Evolutionary conservation across 768 basidiomycete species (phyloP).

Genomic region (Psilocybe azurescens): DNA sequence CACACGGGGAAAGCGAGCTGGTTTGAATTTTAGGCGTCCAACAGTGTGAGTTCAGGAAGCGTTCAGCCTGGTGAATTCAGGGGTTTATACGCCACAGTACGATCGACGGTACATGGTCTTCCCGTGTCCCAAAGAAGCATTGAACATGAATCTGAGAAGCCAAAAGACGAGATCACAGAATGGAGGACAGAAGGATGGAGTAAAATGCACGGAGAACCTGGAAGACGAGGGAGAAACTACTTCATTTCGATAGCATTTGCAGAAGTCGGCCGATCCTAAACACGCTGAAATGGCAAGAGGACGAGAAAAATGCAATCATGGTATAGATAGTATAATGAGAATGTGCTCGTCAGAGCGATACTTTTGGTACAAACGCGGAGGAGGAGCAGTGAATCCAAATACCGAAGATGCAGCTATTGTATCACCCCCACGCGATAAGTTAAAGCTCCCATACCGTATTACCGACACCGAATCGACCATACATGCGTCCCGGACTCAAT

Average conservation of each 20-base stretch:
- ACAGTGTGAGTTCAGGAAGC: neutral
- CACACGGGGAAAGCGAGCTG: neutral
- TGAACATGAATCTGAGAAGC: neutral
- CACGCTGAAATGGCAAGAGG: neutral
- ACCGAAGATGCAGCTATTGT: slow-evolving; percentile 24
- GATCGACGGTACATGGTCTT: neutral
- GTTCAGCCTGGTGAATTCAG: neutral
- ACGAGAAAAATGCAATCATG: slow-evolving; percentile 22
- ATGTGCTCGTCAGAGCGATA: slow-evolving; percentile 31
- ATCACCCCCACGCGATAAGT: slow-evolving; percentile 21
- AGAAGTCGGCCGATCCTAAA: neutral
- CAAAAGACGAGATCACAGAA: neutral
- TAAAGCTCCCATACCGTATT: slow-evolving; percentile 7
- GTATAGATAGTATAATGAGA: slow-evolving; percentile 38
- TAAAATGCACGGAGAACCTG: neutral
- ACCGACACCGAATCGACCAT: neutral
- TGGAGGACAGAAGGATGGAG: neutral
- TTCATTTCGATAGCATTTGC: neutral
- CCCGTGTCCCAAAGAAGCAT: neutral
- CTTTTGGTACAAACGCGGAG: slow-evolving; percentile 42
- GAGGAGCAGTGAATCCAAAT: slow-evolving; percentile 34
- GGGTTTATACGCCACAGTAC: neutral
- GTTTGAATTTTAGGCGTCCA: slow-evolving; percentile 2
- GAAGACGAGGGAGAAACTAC: neutral
- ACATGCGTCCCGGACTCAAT: neutral